Evolutionary conservation across 495 filamentous ascomycete species (phyloP), one percentile per base, ranked within the genome.

Genomic region (Hypoxylon intermedium): DNA sequence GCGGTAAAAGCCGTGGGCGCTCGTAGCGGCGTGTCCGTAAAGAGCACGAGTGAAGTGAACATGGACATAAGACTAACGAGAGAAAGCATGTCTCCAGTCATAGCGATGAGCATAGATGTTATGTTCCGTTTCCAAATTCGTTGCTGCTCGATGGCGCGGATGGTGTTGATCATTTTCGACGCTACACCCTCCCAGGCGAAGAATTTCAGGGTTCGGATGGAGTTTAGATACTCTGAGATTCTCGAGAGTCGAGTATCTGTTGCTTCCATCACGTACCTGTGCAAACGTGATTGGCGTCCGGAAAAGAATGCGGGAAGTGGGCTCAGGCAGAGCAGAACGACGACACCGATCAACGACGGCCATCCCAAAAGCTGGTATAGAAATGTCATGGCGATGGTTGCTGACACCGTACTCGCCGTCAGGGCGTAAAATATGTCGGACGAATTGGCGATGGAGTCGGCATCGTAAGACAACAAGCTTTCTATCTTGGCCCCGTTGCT

Each of bases 1-100:
- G 90, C 87, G 18, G 90, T 92, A 72, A 94, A 94, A 4, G 90
- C 90, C 62, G 93, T 79, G 0, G 91, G 91, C 0, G 90, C 88
- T 36, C 87, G 82, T 53, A 94, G 74, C 33, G 80, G 83, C 69
- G 89, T 91, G 70, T 87, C 83, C 68, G 93, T 90, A 4, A 93
- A 79, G 13, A 89, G 73, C 0, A 90, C 93, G 67, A 91, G 93
- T 7, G 90, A 74, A 46, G 92, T 78, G 77, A 94, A 94, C 1
- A 88, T 89, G 48, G 91, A 77, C 65, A 93, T 88, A 0, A 90
- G 91, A 60, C 92, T 93, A 16, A 93, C 58, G 26, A 94, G 79
- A 15, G 90, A 90, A 7, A 88, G 86, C n/a, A 86, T 87, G 63
- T 89, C 91, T 88, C 90, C 93, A 9, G 92, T 79, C n/a, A 88